Evolutionary conservation across 2,329 filamentous ascomycete species (phyloP).

Genomic region (Cytospora paraplurivora): DNA sequence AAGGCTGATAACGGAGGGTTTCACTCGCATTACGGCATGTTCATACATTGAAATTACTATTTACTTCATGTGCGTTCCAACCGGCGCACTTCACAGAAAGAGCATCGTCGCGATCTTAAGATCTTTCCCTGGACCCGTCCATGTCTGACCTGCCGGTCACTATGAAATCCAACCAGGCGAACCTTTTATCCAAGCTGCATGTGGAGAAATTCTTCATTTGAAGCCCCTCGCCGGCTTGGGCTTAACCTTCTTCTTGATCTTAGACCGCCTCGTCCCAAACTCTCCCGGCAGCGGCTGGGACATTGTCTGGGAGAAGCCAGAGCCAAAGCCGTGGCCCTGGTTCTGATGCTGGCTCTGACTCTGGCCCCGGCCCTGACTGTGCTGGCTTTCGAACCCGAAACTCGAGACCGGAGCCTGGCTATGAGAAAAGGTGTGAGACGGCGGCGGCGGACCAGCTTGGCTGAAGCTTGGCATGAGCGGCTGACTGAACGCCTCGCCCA

Average conservation of each 20-base stretch:
- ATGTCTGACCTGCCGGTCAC: background rate
- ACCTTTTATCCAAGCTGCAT: background rate
- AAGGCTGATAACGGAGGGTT: background rate
- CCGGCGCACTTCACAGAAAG: background rate
- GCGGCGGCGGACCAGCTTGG: constrained; percentile 21
- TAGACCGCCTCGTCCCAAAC: constrained; percentile 46
- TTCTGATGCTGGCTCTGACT: constrained; percentile 29
- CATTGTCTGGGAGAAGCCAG: constrained; percentile 38
- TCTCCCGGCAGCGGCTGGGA: constrained; percentile 49
- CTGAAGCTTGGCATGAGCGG: constrained; percentile 7
- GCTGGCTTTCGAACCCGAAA: constrained; percentile 14
- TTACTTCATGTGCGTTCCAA: background rate
- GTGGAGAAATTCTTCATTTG: constrained; percentile 28
- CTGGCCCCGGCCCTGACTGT: constrained; percentile 18
- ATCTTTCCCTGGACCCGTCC: background rate
- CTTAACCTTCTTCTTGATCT: constrained; percentile 45
- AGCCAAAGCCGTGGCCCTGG: constrained; percentile 12
- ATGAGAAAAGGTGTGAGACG: constrained; percentile 12
- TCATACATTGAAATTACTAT: background rate
- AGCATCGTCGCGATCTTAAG: background rate
- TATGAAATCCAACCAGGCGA: background rate
- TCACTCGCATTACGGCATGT: background rate
- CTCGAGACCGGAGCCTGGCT: constrained; percentile 12
- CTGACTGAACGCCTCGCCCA: constrained; percentile 25
- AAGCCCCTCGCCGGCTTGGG: constrained; percentile 44